phyloP scores from a whole-genome alignment of 768 basidiomycete species.

The Auricularia cornea region DNA sequence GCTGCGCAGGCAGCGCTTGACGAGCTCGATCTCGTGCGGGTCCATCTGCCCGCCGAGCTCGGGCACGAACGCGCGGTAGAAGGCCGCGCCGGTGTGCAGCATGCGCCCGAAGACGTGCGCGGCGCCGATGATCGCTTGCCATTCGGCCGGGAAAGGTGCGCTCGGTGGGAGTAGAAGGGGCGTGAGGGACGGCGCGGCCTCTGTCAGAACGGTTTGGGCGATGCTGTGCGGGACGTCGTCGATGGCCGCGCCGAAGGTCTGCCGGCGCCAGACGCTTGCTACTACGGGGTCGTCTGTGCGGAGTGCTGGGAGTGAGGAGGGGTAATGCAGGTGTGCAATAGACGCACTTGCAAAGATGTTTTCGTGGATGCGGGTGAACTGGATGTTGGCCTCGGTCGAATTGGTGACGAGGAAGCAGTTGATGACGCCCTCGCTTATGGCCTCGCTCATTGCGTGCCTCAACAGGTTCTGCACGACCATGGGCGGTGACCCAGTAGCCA shows the following conservation, averaged over 20 bases:
- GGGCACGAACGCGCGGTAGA: slow-evolving; percentile 82
- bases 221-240: slow-evolving; percentile 68
- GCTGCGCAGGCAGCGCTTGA: slow-evolving; percentile 70
- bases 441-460: slow-evolving; percentile 72
- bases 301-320: neutral
- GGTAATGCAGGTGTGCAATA: too few species aligned
- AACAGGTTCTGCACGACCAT: slow-evolving; percentile 76
- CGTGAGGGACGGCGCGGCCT: slow-evolving; percentile 62
- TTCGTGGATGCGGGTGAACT: slow-evolving; percentile 80
- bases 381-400: slow-evolving; percentile 73
- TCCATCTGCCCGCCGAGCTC: slow-evolving; percentile 69
- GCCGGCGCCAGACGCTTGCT: slow-evolving; percentile 84
- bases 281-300: slow-evolving; percentile 77
- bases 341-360: slow-evolving; percentile 74
- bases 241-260: slow-evolving; percentile 83
- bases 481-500: slow-evolving; percentile 27
- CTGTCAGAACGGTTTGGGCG: slow-evolving; percentile 54
- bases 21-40: slow-evolving; percentile 73
- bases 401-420: slow-evolving; percentile 85
- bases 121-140: slow-evolving; percentile 54
- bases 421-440: slow-evolving; percentile 62
- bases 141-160: slow-evolving; percentile 29
- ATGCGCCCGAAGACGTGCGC: slow-evolving; percentile 79
- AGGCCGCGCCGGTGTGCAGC: slow-evolving; percentile 73
- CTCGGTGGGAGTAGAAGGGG: slow-evolving; percentile 34